A percentile compares a stretch with the other conserved stretches of the same genome.
These are phyloP conservation scores for Geoglossum glabrum DNA, from an alignment of 495 filamentous ascomycete species.

Conservation along the genomic window DNA sequence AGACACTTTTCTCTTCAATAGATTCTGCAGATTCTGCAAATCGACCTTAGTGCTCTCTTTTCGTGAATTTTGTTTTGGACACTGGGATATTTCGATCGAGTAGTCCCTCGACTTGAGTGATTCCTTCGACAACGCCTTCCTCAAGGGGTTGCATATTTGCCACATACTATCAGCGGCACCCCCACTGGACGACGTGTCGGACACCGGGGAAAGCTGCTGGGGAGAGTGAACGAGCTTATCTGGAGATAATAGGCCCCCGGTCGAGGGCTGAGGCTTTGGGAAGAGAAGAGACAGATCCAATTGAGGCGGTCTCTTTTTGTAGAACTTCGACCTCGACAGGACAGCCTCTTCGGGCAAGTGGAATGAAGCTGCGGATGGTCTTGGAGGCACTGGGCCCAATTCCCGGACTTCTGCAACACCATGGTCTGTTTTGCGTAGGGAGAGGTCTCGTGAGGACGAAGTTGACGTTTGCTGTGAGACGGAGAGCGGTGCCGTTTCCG, in stretches of 20 bases:
- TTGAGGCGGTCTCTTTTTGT: neutral
- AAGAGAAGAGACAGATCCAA: neutral
- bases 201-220: neutral
- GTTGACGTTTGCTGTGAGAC: conserved; percentile 1
- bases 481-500: neutral
- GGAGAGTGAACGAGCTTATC: neutral
- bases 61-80: neutral
- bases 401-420: neutral
- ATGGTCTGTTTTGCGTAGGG: neutral
- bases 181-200: neutral
- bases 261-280: neutral
- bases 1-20: neutral
- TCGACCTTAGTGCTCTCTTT: neutral
- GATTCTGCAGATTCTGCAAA: neutral
- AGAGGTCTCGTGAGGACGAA: neutral
- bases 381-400: neutral
- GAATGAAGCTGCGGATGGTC: neutral
- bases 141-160: neutral
- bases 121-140: neutral
- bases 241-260: neutral
- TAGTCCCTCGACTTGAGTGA: neutral
- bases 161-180: neutral
- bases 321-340: neutral
- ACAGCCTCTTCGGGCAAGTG: neutral
- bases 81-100: neutral